Evolutionary conservation across 805 yeast genomes (phyloP), one percentile per base, ranked within the genome.

Genomic region (Vanderwaltozyma tropicalis): DNA sequence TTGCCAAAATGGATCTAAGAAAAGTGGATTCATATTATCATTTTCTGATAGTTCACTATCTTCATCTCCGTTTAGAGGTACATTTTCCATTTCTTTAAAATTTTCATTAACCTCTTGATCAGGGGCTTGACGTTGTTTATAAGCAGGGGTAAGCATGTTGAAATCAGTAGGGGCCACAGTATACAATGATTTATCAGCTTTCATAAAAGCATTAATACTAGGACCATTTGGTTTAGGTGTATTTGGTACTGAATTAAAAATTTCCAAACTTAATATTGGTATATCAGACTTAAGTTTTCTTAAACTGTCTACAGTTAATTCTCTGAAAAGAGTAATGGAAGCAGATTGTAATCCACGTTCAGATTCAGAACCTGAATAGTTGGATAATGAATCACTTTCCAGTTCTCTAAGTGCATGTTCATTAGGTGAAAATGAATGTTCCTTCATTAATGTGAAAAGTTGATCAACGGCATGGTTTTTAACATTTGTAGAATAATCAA

Each of bases 351-450:
- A 24, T 16, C 11, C 20, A 16, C 14, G 9, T 24, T 32, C 36
- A 19, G 35, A 31, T 16, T 10, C 22, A 30, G n/a, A 21, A 12
- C 18, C 15, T 19, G 15, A 11, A 13, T 35, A 20, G 19, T 22
- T 28, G 2, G 25, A 15, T 19, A 26, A 25, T 15, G 12, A 29
- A n/a, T 32, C 22, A 20, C 20, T 28, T 92, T 55, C 80, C 68
- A 46, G 71, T 65, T 94, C 94, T 24, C 12, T 24, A 24, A 24
- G 13, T 14, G 83, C 45, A 85, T 75, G 43, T 84, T 66, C 47
- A 83, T 65, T 31, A 12, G 36, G 32, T 21, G 58, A 48, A 15
- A 41, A 46, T 45, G 34, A 34, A 40, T 25, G 37, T 38, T 35
- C 43, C 40, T 33, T 43, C 30, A 27, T 46, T 34, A 30, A 28